Percentiles rank a stretch among this genome's conserved stretches.
Conservation (phyloP, 352 stramenopile genomes). For the Phytopythium sindhum region DNA sequence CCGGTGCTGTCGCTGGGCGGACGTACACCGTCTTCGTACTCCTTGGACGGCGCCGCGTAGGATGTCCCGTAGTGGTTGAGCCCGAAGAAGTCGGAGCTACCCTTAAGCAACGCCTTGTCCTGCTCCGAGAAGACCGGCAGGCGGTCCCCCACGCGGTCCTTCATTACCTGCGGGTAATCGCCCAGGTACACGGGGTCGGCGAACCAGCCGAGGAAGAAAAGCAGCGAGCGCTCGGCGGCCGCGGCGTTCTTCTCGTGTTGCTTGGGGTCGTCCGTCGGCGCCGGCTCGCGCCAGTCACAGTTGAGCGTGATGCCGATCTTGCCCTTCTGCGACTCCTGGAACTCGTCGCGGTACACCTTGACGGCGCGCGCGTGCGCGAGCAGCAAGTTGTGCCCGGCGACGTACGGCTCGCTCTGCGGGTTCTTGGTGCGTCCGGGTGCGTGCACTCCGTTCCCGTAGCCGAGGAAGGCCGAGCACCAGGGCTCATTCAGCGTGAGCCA, state of each 20-base stretch:
- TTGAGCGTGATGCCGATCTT: slow-evolving; percentile 91
- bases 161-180: slow-evolving; percentile 93
- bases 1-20: slow-evolving; percentile 29
- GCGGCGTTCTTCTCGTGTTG: slow-evolving; percentile 54
- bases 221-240: slow-evolving; percentile 74
- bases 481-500: slow-evolving; percentile 94
- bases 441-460: slow-evolving; percentile 82
- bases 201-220: slow-evolving; percentile 91
- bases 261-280: slow-evolving; percentile 36
- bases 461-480: slow-evolving; percentile 82
- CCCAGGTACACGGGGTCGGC: slow-evolving; percentile 90
- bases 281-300: slow-evolving; percentile 87
- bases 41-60: slow-evolving; percentile 39
- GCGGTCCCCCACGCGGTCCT: slow-evolving; percentile 66
- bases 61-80: slow-evolving; percentile 93
- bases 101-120: slow-evolving; percentile 74
- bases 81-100: slow-evolving; percentile 92
- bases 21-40: slow-evolving; percentile 34
- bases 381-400: slow-evolving; percentile 85
- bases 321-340: slow-evolving; percentile 56
- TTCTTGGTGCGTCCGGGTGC: slow-evolving; percentile 63
- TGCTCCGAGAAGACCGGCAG: slow-evolving; percentile 88
- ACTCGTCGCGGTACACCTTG: slow-evolving; percentile 78
- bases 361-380: slow-evolving; percentile 85
- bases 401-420: slow-evolving; percentile 67